Evolutionary conservation across 768 basidiomycete genomes (phyloP).

Genomic region (Termitomyces bulborhizus): DNA sequence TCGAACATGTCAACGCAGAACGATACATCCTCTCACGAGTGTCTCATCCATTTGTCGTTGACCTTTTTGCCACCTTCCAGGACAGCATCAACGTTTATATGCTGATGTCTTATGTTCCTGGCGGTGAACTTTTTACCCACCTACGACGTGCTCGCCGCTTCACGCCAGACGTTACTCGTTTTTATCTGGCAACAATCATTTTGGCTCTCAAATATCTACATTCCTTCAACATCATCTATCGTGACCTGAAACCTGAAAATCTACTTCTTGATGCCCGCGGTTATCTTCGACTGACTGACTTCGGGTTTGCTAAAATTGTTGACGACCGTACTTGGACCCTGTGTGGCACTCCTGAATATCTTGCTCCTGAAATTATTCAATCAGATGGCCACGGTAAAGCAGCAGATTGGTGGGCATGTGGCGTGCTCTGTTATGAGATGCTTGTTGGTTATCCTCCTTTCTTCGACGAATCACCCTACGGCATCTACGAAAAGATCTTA

Average conservation of each 20-base stretch:
- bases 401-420: constrained; percentile 99
- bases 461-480: constrained; percentile 96
- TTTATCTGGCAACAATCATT: constrained; percentile 95
- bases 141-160: constrained; percentile 92
- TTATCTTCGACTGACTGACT: constrained; percentile 93
- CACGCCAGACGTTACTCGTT: constrained; percentile 95
- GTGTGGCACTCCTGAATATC: constrained; percentile 94
- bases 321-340: constrained; percentile 98
- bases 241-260: constrained; percentile 98
- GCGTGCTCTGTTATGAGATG: constrained; percentile 97
- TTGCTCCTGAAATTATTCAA: constrained; percentile 97
- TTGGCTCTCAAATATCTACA: constrained; percentile 94
- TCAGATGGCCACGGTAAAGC: constrained; percentile 97
- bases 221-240: constrained; percentile 95
- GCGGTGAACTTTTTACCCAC: constrained; percentile 96
- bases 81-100: constrained; percentile 97
- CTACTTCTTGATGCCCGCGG: constrained; percentile 91
- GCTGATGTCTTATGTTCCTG: constrained; percentile 93
- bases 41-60: constrained; percentile 93
- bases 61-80: constrained; percentile 92
- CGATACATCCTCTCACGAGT: constrained; percentile 89
- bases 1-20: constrained; percentile 97
- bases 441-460: constrained; percentile 98
- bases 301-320: constrained; percentile 96
- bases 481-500: constrained; percentile 97